Percentiles rank a stretch among this genome's conserved stretches.
Conservation (phyloP, 805 yeast genomes). For the Ogataea nitratoaversa region DNA sequence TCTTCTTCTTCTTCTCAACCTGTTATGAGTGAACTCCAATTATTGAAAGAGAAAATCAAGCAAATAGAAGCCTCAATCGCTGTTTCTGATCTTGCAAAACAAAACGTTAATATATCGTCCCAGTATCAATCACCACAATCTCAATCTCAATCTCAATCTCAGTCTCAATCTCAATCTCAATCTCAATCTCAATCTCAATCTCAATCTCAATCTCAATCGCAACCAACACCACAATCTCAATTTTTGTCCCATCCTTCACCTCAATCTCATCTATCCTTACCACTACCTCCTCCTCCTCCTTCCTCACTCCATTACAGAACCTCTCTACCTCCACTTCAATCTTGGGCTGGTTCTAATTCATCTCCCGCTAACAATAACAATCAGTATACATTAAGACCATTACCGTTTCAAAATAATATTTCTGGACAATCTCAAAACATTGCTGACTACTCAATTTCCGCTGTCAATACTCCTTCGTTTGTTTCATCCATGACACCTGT, state of each 20-base stretch:
- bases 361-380: background rate
- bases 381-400: background rate
- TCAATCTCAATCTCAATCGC: background rate
- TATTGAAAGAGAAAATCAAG: conserved; percentile 38
- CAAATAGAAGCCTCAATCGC: conserved; percentile 44
- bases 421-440: background rate
- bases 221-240: background rate
- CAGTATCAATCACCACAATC: background rate
- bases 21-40: conserved; percentile 29
- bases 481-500: background rate
- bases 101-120: background rate
- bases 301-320: conserved; percentile 8
- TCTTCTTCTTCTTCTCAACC: conserved; percentile 10
- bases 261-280: background rate
- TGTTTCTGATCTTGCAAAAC: conserved; percentile 26
- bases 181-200: background rate
- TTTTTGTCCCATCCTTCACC: background rate
- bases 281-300: conserved; percentile 9
- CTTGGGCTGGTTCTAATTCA: conserved; percentile 7
- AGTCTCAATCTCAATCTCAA: background rate
- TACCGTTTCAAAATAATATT: background rate
- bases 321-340: conserved; percentile 21
- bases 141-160: background rate
- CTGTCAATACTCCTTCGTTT: background rate
- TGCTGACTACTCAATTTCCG: background rate